Conservation (phyloP, 345 rosid genomes). For the Durio zibethinus region DNA sequence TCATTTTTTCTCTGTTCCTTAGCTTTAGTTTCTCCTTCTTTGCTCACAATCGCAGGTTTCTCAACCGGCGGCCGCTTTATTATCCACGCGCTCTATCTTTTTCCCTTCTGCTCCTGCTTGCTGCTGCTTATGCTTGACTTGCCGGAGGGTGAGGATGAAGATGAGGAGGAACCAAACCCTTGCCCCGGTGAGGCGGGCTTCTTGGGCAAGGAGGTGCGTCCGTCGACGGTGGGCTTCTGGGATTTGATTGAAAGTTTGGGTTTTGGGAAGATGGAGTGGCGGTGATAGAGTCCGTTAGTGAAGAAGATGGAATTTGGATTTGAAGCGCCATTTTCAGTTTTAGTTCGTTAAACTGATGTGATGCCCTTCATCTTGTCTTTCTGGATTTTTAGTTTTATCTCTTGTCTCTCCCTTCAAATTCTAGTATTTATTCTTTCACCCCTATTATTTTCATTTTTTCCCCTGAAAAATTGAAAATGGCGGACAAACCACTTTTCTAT, state of each 20-base stretch:
- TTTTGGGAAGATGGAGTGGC: constrained; percentile 25
- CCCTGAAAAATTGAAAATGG: background rate
- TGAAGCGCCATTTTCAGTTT: constrained; percentile 75
- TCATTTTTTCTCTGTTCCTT: constrained; percentile 62
- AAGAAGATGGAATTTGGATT: constrained; percentile 35
- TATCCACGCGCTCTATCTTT: constrained; percentile 50
- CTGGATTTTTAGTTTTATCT: background rate
- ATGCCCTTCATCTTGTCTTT: background rate
- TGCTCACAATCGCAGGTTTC: constrained; percentile 49
- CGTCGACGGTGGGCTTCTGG: constrained; percentile 37
- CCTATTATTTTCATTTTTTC: background rate
- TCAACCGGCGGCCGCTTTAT: constrained; percentile 63
- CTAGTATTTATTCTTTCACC: background rate
- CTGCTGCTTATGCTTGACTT: constrained; percentile 13
- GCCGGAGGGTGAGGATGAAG: constrained; percentile 26
- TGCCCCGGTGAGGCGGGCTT: constrained; percentile 44
- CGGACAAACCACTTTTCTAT: background rate
- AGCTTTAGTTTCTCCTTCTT: constrained; percentile 52
- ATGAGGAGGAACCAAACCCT: constrained; percentile 54
- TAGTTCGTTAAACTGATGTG: constrained; percentile 23
- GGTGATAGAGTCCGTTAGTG: constrained; percentile 29
- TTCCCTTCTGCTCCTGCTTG: constrained; percentile 46
- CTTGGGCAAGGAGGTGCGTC: constrained; percentile 33
- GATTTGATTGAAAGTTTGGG: constrained; percentile 39
- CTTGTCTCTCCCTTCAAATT: background rate